Evolutionary conservation across 164 flowering plant species (phyloP), one percentile per base, ranked within the genome.

Genomic region (Sextonia rubra): DNA sequence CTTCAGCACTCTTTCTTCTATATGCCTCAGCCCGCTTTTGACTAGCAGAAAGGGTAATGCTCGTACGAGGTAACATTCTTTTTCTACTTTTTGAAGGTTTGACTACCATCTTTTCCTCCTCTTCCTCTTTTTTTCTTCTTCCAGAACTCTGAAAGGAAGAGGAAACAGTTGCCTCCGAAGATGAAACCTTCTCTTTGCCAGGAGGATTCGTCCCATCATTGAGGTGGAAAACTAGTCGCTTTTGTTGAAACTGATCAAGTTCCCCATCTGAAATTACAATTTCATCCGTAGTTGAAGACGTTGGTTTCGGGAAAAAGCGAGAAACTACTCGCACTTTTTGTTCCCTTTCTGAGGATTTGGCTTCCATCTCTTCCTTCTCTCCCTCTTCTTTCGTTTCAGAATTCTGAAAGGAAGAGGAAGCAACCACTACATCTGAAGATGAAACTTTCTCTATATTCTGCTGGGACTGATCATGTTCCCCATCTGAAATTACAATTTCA

Each of bases 21-120:
- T 91, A 93, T 67, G 97, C 93, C 61, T 86, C 89, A 55, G 82
- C 83, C 30, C 4, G 18, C 78, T 81, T 90, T 75, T 90, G 76
- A 8, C 85, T 66, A 69, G 82, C 74, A 26, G 83, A 67, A 30
- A 86, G 82, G 58, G 63, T 25, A 44, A 37, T 12, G 24, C 52
- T 29, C 58, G 12, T 71, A 8, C 26, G 30, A 12, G 4, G 17
- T 23, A 18, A 23, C 37, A 26, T 47, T 1, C 12, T 49, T 37
- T 56, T 58, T 22, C 15, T 70, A 30, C 30, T 29, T 8, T 32
- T 56, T 18, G 37, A 15, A 14, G 67, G 67, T 26, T 24, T 24
- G 27, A 11, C 30, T 23, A 1, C 64, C 24, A 12, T 3, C n/a
- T 2, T n/a, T 22, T 60, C 4, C 15, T 12, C 11, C 14, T 61